Evolutionary conservation across 768 basidiomycete genomes (phyloP), one percentile per base, ranked within the genome.

Genomic region (Fomitopsis serialis): DNA sequence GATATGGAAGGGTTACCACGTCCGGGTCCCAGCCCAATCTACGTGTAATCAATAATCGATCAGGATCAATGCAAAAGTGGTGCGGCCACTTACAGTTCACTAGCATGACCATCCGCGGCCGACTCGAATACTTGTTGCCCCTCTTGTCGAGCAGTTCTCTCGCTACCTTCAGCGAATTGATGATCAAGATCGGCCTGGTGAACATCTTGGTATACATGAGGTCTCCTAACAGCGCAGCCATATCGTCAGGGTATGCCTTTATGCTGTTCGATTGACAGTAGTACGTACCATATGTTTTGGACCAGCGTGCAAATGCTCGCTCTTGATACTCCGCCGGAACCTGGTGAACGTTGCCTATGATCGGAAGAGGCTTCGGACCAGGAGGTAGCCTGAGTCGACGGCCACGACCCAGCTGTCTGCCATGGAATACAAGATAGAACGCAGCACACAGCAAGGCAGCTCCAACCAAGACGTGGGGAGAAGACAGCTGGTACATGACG

Each of bases 61-160:
- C 11, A 17, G 10, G 19, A 25, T 10, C 25, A 19, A 27, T 1
- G n/a, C 15, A 1, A 5, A 12, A 15, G 15, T 5, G 32, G 6
- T n/a, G n/a, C n/a, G n/a, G 24, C 22, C 2, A 48, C 54, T 3
- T 23, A 58, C 57, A 58, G 43, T 24, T 58, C 57, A 52, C 52
- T 24, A 54, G 22, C 57, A 58, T 58, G 50, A 58, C 51, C 53
- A 54, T 48, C 2, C 53, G 50, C 2, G 57, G 57, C 44, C 66
- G 48, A 25, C 65, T 63, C 1, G 67, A 66, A 45, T 65, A 65
- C 0, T 58, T 58, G 0, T 56, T 44, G 29, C 61, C 60, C 1
- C 64, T 56, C 37, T 59, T 68, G 44, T 66, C 65, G 17, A 69
- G 54, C 24, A 69, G 60, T 6, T 69, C 67, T 0, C 36, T 19